Base-by-base conservation (phyloP, 1,139 yeast species). In the Yamadazyma triangularis region DNA sequence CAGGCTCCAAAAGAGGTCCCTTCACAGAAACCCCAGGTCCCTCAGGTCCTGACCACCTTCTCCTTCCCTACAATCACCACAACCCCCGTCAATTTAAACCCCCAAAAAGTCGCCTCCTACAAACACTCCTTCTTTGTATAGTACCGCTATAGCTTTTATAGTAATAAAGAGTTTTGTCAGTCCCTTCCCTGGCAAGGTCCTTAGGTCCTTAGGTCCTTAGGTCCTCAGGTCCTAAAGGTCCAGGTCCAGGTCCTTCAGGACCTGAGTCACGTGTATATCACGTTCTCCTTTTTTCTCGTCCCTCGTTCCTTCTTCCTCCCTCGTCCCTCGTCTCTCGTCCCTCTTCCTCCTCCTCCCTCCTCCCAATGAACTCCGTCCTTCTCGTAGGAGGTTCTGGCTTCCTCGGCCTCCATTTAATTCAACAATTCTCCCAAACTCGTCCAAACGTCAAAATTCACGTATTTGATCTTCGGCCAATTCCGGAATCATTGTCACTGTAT, bases 341-440 rank as follows among this genome's bases (percentile, higher is more conserved):
- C 9, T 9, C 20, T 6, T 18, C 20, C 20, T 7, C 20, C 20
- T 7, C 20, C 9, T 18, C 9, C 20, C 6, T n/a, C n/a, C n/a
- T n/a, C n/a, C n/a, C n/a, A n/a, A n/a, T n/a, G n/a, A n/a, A 48
- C 39, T 79, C 91, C 1, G 94, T 89, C 4, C 73, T 91, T 24
- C 67, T 91, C 21, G 77, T 91, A 23, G 98, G 98, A 28, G 98
- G 98, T 4, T 69, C 96, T 3, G 99, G 99, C 1, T 93, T 93
- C 48, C 71, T 93, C 21, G 99, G 99, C 2, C 77, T 87, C 28
- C 97, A 91, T 48, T 66, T 93, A 42, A 77, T 91, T 30, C 89
- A 89, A 47, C 94, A 87, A 55, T 89, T 88, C 57, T 73, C 77
- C 62, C 70, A 72, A 34, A 63, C 72, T 29, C 53, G 72, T 19